Percentiles rank a stretch among this genome's conserved stretches.
phyloP scores from a whole-genome alignment of 306 rosid genomes.

The Carpinus viminea region DNA sequence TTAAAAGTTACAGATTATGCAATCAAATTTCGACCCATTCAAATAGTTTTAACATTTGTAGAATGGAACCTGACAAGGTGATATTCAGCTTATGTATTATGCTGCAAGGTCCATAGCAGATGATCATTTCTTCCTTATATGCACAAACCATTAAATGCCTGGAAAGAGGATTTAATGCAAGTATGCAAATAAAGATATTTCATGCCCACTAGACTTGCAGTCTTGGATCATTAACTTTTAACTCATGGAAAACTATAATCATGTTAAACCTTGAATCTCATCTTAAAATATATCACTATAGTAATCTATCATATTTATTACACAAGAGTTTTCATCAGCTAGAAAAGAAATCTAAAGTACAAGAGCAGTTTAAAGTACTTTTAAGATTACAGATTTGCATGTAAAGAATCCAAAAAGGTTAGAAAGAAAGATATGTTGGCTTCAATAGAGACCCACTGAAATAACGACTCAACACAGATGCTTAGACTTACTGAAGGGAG shows the following conservation, averaged over 20 bases:
- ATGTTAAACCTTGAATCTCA: neutral
- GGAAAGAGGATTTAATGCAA: neutral
- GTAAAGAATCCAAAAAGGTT: neutral
- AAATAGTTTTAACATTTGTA: neutral
- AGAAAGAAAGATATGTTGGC: neutral
- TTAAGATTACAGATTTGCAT: neutral
- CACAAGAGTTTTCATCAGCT: neutral
- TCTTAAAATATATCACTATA: neutral
- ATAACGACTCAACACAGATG: neutral
- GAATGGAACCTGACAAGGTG: neutral
- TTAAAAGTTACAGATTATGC: neutral
- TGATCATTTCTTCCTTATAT: conserved; percentile 1
- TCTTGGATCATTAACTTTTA: neutral
- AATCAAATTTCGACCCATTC: neutral
- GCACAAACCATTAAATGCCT: neutral
- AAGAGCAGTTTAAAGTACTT: neutral
- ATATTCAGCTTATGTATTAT: neutral
- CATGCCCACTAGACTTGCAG: neutral
- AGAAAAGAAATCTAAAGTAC: neutral
- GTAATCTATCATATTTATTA: neutral
- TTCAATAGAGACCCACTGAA: neutral
- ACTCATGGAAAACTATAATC: neutral
- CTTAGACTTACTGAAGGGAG: neutral
- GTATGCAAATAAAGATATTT: neutral
- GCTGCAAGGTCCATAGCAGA: neutral